Percentiles rank a stretch among this genome's conserved stretches.
Evolutionary conservation across 2,329 filamentous ascomycete genomes (phyloP).

Genomic region (Bretziella fagacearum): DNA sequence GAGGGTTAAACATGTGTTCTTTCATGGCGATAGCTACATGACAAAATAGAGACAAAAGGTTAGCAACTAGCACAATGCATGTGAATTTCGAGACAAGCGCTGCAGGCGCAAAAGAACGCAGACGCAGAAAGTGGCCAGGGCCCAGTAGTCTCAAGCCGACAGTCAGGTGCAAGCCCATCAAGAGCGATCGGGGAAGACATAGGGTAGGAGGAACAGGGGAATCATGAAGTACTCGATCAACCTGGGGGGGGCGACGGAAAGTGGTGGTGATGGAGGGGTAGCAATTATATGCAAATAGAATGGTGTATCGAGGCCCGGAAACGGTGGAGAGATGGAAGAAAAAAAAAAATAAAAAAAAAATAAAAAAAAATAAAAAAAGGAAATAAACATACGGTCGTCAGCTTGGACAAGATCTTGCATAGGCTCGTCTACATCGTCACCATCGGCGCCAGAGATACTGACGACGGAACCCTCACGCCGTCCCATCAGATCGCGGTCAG

Average conservation of each 20-base stretch:
- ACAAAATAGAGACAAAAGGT: constrained; percentile 4
- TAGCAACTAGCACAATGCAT: neutral
- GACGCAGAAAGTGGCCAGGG: no score
- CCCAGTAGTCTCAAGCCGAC: no score
- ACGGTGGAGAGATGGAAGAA: neutral
- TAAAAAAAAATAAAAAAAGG: neutral
- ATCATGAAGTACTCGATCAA: no score
- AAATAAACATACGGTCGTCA: constrained; percentile 12
- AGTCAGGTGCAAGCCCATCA: no score
- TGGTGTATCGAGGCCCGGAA: neutral
- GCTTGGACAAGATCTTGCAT: constrained; percentile 11
- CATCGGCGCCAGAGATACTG: constrained; percentile 6
- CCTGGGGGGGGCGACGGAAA: no score
- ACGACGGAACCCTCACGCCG: no score
- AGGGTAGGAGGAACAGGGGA: no score
- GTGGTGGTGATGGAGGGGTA: no score
- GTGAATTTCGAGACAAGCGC: neutral
- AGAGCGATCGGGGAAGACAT: no score
- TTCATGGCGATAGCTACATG: constrained; percentile 71
- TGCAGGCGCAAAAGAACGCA: no score
- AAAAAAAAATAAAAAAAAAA: neutral
- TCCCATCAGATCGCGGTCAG: no score
- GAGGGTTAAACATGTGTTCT: constrained; percentile 55
- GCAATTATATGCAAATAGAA: no score
- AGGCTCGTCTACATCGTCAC: constrained; percentile 6